phyloP scores from a whole-genome alignment of 2,329 filamentous ascomycete species.

The Mycocentrospora acerina region DNA sequence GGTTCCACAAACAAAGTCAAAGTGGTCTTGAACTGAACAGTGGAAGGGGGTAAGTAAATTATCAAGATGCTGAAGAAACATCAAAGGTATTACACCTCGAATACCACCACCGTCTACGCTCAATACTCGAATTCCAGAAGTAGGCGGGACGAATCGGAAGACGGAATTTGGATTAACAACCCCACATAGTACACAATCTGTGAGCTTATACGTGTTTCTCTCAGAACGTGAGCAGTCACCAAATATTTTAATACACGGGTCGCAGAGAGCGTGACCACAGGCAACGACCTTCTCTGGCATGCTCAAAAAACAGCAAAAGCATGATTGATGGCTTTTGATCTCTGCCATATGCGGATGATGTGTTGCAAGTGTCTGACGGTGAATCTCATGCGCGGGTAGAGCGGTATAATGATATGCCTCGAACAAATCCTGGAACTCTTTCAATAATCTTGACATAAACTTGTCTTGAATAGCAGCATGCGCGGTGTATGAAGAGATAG shows the following conservation, averaged over 20 bases:
- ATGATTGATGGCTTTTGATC: slow-evolving; percentile 12
- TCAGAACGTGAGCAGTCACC: slow-evolving; percentile 3
- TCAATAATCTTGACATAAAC: slow-evolving; percentile 9
- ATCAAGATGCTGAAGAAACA: slow-evolving; percentile 14
- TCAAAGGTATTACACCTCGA: slow-evolving; percentile 13
- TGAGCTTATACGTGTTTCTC: slow-evolving; percentile 9
- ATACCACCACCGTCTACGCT: slow-evolving; percentile 16
- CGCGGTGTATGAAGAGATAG: slow-evolving; percentile 8
- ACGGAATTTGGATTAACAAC: slow-evolving; percentile 2
- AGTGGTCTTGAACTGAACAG: no score
- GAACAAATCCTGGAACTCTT: no score
- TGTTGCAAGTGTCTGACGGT: not conserved
- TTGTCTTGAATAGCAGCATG: slow-evolving; percentile 4
- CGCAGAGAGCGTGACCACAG: slow-evolving; percentile 13
- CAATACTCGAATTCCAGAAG: slow-evolving; percentile 13
- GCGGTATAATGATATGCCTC: no score
- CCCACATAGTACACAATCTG: slow-evolving; percentile 12
- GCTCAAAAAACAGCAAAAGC: slow-evolving; percentile 14
- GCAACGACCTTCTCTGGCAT: slow-evolving; percentile 17
- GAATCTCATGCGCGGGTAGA: no score
- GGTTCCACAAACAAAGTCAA: no score
- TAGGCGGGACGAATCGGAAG: slow-evolving; percentile 13
- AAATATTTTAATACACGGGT: slow-evolving; percentile 11
- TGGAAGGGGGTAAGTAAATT: slow-evolving; percentile 2
- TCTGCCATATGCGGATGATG: slow-evolving; percentile 8